Conservation (phyloP, 2,329 filamentous ascomycete species). For the Aureobasidium vineae region DNA sequence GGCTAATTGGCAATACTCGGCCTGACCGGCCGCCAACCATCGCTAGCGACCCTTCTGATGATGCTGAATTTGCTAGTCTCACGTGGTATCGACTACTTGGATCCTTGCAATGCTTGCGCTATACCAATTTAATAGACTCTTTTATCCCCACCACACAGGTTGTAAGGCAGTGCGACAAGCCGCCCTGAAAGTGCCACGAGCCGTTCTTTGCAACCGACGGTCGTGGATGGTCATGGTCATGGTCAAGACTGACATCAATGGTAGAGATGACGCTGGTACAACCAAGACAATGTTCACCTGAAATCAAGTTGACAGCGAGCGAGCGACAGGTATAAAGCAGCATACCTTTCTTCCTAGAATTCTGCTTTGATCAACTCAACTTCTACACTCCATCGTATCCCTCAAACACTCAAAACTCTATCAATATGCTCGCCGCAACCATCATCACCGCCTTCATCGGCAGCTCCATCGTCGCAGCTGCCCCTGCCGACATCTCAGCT, state of each 20-base stretch:
- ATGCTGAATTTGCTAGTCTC: background rate
- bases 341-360: background rate
- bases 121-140: conserved; percentile 1
- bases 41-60: background rate
- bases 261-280: background rate
- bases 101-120: conserved; percentile 4
- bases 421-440: conserved; percentile 27
- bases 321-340: background rate
- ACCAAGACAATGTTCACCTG: background rate
- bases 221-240: background rate
- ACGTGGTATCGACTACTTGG: background rate
- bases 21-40: background rate
- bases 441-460: conserved; percentile 23
- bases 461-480: conserved; percentile 35
- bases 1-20: background rate
- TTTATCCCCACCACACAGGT: background rate
- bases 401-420: background rate
- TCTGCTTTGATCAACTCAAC: background rate
- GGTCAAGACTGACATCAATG: background rate
- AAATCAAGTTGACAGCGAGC: background rate
- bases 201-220: background rate
- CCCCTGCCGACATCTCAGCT: conserved; percentile 33
- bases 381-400: background rate
- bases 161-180: background rate
- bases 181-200: background rate